phyloP scores from a whole-genome alignment of 257 asterid species.

The Solanum arcanum region DNA sequence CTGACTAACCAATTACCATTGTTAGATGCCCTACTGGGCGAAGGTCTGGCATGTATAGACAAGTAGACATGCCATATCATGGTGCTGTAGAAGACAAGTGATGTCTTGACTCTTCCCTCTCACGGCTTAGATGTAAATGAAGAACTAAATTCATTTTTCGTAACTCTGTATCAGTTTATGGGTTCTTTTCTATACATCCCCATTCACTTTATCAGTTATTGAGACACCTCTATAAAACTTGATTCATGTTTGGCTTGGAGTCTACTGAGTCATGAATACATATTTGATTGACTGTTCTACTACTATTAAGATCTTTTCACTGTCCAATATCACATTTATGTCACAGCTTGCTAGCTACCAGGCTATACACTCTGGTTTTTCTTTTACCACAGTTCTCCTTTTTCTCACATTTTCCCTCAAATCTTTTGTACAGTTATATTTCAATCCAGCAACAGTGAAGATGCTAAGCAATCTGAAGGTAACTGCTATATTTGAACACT shows the following conservation, averaged over 20 bases:
- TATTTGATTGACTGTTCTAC: background rate
- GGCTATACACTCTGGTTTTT: background rate
- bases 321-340: background rate
- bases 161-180: background rate
- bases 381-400: background rate
- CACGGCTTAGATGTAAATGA: background rate
- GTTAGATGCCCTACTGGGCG: background rate
- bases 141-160: background rate
- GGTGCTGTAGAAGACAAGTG: background rate
- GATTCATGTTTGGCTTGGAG: background rate
- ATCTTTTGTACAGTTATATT: constrained; percentile 57
- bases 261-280: background rate
- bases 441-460: constrained; percentile 97
- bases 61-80: background rate
- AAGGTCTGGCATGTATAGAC: background rate
- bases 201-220: background rate
- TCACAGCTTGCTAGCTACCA: background rate
- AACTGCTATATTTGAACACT: constrained; percentile 3
- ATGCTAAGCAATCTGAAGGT: constrained; percentile 99
- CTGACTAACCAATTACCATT: background rate
- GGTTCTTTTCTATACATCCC: background rate
- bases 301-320: background rate
- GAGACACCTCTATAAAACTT: background rate
- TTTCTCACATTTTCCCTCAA: background rate
- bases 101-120: background rate